Conservation (phyloP, 108 stramenopile genomes). For the Licmophora abbreviata region DNA sequence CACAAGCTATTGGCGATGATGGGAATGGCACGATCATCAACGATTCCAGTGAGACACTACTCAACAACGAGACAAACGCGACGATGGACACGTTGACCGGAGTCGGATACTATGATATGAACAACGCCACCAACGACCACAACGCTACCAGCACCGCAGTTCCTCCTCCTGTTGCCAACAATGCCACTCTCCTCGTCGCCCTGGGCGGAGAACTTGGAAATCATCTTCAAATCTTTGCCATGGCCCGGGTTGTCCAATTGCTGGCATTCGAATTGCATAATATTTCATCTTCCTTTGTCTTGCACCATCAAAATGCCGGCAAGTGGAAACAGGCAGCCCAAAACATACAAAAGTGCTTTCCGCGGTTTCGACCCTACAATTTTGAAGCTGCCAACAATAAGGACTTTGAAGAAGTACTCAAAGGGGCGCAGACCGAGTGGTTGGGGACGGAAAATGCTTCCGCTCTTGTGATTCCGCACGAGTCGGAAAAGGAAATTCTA, state of each 20-base stretch:
- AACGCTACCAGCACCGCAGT: too few species aligned
- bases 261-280: slow-evolving; percentile 19
- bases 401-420: slow-evolving; percentile 10
- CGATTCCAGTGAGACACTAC: too few species aligned
- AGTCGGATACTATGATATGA: too few species aligned
- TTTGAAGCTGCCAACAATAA: slow-evolving; percentile 9
- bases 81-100: too few species aligned
- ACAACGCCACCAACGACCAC: too few species aligned
- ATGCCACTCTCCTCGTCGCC: slow-evolving; percentile 31
- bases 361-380: slow-evolving; percentile 14
- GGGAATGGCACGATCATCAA: too few species aligned
- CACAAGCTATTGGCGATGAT: too few species aligned
- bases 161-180: too few species aligned
- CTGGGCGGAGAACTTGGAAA: slow-evolving; percentile 57
- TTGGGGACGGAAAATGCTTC: neutral
- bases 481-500: neutral
- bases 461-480: neutral
- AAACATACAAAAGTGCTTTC: slow-evolving; percentile 27
- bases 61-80: too few species aligned
- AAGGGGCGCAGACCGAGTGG: slow-evolving; percentile 7
- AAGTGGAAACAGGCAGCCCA: slow-evolving; percentile 18
- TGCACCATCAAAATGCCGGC: slow-evolving; percentile 10
- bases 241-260: slow-evolving; percentile 19
- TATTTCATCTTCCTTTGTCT: slow-evolving; percentile 11
- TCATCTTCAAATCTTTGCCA: slow-evolving; percentile 26